Conservation (phyloP, 1,284 basidiomycete species). For the Cystobasidium slooffiae region DNA sequence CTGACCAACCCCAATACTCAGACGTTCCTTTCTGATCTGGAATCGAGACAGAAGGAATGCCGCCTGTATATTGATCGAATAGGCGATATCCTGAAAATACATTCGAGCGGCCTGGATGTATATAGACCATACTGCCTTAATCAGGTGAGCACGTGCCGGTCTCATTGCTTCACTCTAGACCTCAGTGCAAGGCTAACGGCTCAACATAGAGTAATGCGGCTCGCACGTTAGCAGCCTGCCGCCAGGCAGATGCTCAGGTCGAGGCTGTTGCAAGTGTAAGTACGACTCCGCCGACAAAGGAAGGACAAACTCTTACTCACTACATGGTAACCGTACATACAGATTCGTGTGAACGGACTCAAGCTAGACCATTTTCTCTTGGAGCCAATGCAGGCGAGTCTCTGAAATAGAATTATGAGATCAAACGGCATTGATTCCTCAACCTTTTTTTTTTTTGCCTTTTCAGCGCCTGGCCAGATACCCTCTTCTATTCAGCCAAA, state of each 20-base stretch:
- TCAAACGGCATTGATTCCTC: background rate
- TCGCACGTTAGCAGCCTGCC: constrained; percentile 78
- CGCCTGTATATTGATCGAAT: constrained; percentile 86
- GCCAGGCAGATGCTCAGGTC: constrained; percentile 70
- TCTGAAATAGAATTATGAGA: no score
- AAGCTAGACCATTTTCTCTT: constrained; percentile 90
- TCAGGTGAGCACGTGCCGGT: constrained; percentile 61
- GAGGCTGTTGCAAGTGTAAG: constrained; percentile 70
- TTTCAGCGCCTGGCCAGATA: constrained; percentile 78
- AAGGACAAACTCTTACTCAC: background rate
- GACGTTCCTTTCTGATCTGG: constrained; percentile 80
- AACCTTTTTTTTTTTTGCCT: background rate
- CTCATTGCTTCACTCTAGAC: background rate
- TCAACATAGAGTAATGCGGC: constrained; percentile 53
- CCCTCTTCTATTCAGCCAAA: constrained; percentile 78
- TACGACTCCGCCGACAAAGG: background rate
- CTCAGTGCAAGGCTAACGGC: background rate
- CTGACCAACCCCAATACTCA: constrained; percentile 53
- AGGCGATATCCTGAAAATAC: constrained; percentile 77
- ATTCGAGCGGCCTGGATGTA: constrained; percentile 69
- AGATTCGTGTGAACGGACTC: constrained; percentile 68
- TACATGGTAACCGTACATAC: background rate
- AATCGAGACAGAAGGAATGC: constrained; percentile 86
- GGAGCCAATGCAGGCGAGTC: constrained; percentile 77
- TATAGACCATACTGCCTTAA: constrained; percentile 88